Conservation (phyloP, 495 filamentous ascomycete genomes). For the Rusavskia elegans region DNA sequence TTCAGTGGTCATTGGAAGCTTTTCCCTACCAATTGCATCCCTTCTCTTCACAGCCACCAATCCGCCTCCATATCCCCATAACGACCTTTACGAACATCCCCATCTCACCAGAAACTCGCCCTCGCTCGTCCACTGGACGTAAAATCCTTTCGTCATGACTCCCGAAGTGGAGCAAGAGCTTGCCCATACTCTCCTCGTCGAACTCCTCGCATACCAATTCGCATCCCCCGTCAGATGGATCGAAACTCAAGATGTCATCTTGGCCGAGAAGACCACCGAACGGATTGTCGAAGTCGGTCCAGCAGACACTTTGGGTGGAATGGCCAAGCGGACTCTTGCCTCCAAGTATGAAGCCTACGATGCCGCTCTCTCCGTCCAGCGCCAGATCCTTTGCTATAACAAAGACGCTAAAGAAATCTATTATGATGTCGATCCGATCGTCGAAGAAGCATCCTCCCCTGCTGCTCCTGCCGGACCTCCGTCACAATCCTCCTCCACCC, state of each 20-base stretch:
- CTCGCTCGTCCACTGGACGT: conserved; percentile 12
- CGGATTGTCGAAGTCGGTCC: conserved; percentile 96
- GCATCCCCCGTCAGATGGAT: conserved; percentile 98
- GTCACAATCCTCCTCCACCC: conserved; percentile 21
- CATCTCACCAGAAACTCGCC: neutral
- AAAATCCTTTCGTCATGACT: conserved; percentile 52
- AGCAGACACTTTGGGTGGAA: conserved; percentile 92
- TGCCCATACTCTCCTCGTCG: conserved; percentile 89
- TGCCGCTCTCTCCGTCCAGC: conserved; percentile 83
- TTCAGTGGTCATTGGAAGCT: too few species aligned
- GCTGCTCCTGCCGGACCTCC: conserved; percentile 24
- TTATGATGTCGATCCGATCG: conserved; percentile 91
- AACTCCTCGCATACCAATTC: conserved; percentile 98
- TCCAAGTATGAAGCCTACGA: conserved; percentile 99
- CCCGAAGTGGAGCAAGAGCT: conserved; percentile 98
- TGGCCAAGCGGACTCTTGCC: conserved; percentile 91
- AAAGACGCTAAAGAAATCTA: conserved; percentile 99
- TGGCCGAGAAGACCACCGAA: conserved; percentile 88
- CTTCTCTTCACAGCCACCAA: too few species aligned
- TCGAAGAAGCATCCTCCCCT: conserved; percentile 53
- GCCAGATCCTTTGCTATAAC: conserved; percentile 98
- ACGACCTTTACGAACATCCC: too few species aligned
- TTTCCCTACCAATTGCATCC: too few species aligned
- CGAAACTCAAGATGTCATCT: conserved; percentile 98
- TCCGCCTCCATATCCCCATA: too few species aligned